Base-by-base conservation (phyloP, 768 basidiomycete species). In the Boletus subparvulus region DNA sequence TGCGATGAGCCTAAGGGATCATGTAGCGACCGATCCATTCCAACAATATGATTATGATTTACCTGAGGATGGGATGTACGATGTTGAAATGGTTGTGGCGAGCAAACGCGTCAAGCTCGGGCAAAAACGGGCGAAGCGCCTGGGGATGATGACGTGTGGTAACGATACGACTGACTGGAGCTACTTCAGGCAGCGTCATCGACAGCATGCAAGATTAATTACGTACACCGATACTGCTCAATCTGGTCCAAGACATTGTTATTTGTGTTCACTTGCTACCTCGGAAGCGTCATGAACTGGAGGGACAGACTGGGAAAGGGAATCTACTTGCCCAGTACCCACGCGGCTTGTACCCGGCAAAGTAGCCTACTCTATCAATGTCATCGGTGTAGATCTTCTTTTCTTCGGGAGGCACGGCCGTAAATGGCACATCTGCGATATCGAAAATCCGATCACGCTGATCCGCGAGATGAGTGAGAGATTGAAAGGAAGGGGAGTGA, bases 231-330 rank as follows among this genome's bases (percentile, higher is more conserved):
- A 61, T 86, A 87, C 37, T 82, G 76, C 59, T 86, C 85, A n/a
- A 86, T 69, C 60, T 86, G 83, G 63, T 88, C 86, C n/a, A 65
- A 76, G 32, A 87, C 79, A 6, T 83, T 82, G n/a, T 57, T 59
- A 0, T 59, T 52, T 6, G 77, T 74, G 44, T 80, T 81, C 24
- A 87, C 79, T 50, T 82, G 80, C 85, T 87, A 49, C 2, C n/a
- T 35, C 37, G 32, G 4, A 42, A 46, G 41, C 9, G 24, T 39
- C 17, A 19, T 21, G 13, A 35, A 12, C 28, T 6, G 11, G 32
- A 26, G 12, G 32, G 42, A 47, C 9, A 5, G 30, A 36, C 12
- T 4, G 21, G 9, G 46, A 0, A 63, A 51, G 50, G 16, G 2
- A 12, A 49, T 21, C 21, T 21, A 21, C 21, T 21, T 21, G 21